Conservation (phyloP, 2,329 filamentous ascomycete genomes). For the Penicillium digitatum region DNA sequence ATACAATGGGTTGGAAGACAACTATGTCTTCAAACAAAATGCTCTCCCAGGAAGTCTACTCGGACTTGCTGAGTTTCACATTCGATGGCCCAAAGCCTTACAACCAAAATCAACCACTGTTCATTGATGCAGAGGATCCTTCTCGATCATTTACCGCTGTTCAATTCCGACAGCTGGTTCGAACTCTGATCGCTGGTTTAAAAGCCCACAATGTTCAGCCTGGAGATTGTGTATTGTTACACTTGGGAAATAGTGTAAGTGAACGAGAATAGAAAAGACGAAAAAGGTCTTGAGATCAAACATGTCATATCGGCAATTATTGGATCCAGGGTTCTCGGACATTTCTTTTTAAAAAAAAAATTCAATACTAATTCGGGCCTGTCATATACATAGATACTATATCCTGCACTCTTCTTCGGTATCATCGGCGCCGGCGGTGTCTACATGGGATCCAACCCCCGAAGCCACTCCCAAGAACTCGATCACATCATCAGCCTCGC, state of each 20-base stretch:
- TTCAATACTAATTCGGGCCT: slow-evolving; percentile 16
- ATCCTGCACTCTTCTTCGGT: slow-evolving; percentile 38
- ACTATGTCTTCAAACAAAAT: slow-evolving; percentile 13
- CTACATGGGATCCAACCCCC: slow-evolving; percentile 52
- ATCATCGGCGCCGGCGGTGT: slow-evolving; percentile 47
- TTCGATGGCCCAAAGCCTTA: slow-evolving; percentile 36
- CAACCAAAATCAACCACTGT: slow-evolving; percentile 38
- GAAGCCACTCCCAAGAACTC: slow-evolving; percentile 47
- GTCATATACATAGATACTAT: slow-evolving; percentile 32
- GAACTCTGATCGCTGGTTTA: slow-evolving; percentile 41
- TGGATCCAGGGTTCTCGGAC: not conserved
- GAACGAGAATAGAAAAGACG: not conserved
- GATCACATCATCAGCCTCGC: slow-evolving; percentile 46
- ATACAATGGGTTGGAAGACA: not conserved
- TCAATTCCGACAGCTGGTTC: slow-evolving; percentile 36
- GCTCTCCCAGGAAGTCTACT: slow-evolving; percentile 21
- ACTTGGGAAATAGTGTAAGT: slow-evolving; percentile 43
- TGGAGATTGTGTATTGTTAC: slow-evolving; percentile 45
- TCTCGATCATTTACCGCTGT: slow-evolving; percentile 35
- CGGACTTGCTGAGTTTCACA: slow-evolving; percentile 43
- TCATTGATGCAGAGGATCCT: slow-evolving; percentile 43
- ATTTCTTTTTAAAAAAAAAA: no score
- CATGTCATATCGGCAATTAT: not conserved
- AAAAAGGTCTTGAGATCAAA: not conserved
- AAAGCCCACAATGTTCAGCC: slow-evolving; percentile 36